A percentile compares a stretch with the other conserved stretches of the same genome.
phyloP scores from a whole-genome alignment of 2,329 filamentous ascomycete genomes.

The Pestalotiopsis sp. region DNA sequence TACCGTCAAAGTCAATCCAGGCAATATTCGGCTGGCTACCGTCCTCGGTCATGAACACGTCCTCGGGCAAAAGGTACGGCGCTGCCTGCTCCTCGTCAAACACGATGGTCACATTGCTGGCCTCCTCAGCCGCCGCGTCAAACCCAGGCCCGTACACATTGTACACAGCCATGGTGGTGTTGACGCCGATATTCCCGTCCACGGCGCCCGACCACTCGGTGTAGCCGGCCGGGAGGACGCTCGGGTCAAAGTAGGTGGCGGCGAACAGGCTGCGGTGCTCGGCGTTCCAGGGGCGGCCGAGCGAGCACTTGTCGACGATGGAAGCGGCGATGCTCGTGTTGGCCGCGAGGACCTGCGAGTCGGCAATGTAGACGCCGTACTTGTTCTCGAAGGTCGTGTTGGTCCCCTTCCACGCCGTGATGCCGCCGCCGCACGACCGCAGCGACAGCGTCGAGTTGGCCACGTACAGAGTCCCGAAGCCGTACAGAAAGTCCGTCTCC shows the following conservation, averaged over 20 bases:
- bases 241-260: conserved; percentile 53
- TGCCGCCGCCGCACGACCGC: conserved; percentile 64
- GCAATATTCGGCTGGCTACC: conserved; percentile 5
- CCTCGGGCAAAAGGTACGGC: conserved; percentile 2
- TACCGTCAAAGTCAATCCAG: conserved; percentile 7
- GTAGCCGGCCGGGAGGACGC: conserved; percentile 54
- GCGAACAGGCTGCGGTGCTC: conserved; percentile 58
- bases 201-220: conserved; percentile 46
- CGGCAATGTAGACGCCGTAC: conserved; percentile 65
- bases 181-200: conserved; percentile 39
- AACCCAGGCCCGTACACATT: conserved; percentile 52
- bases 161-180: conserved; percentile 59
- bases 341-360: conserved; percentile 52
- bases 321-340: conserved; percentile 45
- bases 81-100: conserved; percentile 34
- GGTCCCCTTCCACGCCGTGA: conserved; percentile 67
- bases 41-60: conserved; percentile 9
- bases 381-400: conserved; percentile 68
- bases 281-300: conserved; percentile 63
- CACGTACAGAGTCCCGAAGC: conserved; percentile 65
- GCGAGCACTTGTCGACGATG: conserved; percentile 47
- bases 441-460: conserved; percentile 53
- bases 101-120: conserved; percentile 42
- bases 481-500: conserved; percentile 69
- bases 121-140: conserved; percentile 44